Evolutionary conservation across 257 asterid genomes (phyloP).

Genomic region (Nicotiana sylvestris): DNA sequence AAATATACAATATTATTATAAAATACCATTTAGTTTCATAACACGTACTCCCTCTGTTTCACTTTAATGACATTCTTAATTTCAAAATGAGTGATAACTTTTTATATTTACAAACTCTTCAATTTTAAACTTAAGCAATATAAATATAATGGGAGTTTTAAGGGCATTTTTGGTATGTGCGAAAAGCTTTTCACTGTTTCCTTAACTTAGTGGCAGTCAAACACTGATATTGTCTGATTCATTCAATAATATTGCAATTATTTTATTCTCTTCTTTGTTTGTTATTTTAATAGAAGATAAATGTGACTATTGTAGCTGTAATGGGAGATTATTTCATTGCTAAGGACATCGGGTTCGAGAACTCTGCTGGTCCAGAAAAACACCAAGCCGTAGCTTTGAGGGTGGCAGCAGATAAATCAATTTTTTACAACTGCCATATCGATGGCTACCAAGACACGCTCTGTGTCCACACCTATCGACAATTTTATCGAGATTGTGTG

Average conservation of each 20-base stretch:
- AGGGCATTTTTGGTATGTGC: background rate
- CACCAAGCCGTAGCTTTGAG: conserved; percentile 85
- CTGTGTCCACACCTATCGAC: conserved; percentile 70
- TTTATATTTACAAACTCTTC: background rate
- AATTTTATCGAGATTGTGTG: conserved; percentile 59
- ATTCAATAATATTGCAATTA: background rate
- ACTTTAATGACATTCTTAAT: background rate
- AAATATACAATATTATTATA: background rate
- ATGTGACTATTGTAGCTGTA: conserved; percentile 41
- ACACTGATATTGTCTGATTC: background rate
- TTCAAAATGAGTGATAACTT: background rate
- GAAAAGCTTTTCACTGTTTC: background rate
- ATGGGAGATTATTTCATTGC: conserved; percentile 72
- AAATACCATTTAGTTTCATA: background rate
- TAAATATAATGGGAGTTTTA: background rate
- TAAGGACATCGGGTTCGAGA: conserved; percentile 71
- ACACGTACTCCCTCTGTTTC: background rate
- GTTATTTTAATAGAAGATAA: background rate
- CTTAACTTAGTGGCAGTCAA: background rate
- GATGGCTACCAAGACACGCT: conserved; percentile 88
- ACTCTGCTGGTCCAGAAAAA: conserved; percentile 65
- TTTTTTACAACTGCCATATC: conserved; percentile 67
- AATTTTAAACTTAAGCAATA: background rate
- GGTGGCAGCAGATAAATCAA: conserved; percentile 58
- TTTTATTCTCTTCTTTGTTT: background rate